Conservation (phyloP, 2,329 filamentous ascomycete genomes). For the Ceratocystis colombiana region DNA sequence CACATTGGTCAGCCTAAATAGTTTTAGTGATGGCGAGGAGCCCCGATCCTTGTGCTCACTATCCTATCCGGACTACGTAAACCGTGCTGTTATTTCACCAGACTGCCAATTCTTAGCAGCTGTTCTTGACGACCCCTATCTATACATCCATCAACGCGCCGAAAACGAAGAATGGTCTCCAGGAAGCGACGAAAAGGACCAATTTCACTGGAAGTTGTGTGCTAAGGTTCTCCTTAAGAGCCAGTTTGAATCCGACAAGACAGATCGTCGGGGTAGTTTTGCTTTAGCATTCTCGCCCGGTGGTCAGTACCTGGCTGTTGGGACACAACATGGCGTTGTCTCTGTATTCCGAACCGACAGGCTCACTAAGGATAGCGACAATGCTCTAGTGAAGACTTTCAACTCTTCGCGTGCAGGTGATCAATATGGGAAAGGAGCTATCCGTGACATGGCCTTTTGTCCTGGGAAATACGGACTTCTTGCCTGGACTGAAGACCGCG, state of each 20-base stretch:
- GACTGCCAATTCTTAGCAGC: conserved; percentile 71
- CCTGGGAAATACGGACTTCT: conserved; percentile 83
- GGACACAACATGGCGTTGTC: conserved; percentile 70
- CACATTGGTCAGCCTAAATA: conserved; percentile 65
- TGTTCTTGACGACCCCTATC: conserved; percentile 75
- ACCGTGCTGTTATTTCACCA: conserved; percentile 87
- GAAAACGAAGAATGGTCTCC: conserved; percentile 31
- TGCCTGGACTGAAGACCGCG: conserved; percentile 86
- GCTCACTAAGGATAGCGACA: conserved; percentile 38
- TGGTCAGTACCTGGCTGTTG: conserved; percentile 61
- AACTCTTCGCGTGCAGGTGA: conserved; percentile 62
- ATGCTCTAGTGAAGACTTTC: conserved; percentile 65
- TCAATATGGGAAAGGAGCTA: conserved; percentile 54
- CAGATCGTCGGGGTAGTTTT: conserved; percentile 58
- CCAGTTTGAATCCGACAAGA: conserved; percentile 45
- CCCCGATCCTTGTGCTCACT: conserved; percentile 57
- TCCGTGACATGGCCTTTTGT: conserved; percentile 85
- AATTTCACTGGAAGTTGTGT: conserved; percentile 44
- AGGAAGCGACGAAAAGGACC: background rate
- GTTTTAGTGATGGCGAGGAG: conserved; percentile 40
- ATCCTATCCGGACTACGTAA: conserved; percentile 73
- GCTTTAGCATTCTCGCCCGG: conserved; percentile 67
- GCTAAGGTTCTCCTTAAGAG: conserved; percentile 48
- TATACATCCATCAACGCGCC: conserved; percentile 66
- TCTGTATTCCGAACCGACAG: conserved; percentile 57